A percentile compares a stretch with the other conserved stretches of the same genome.
phyloP scores from a whole-genome alignment of 2,329 filamentous ascomycete genomes.

The Tolypocladium guangdongense region DNA sequence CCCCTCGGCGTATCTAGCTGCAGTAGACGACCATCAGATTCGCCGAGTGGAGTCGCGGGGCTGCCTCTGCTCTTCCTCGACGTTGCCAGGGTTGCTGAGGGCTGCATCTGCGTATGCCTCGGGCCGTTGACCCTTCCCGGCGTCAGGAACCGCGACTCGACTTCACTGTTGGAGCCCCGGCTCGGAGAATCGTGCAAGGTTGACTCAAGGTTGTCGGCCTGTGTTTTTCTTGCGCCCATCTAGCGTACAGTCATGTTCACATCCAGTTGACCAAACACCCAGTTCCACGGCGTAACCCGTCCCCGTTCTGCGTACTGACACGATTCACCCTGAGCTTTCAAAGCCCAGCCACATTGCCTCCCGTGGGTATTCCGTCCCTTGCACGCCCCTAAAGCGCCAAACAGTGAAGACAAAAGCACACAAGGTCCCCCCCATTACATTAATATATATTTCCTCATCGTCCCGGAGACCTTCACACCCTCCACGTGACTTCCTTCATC shows the following conservation, averaged over 20 bases:
- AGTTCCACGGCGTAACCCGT: too few relatives aligned
- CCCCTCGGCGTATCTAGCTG: too few relatives aligned
- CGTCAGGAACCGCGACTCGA: background rate
- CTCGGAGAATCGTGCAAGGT: background rate
- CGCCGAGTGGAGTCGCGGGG: too few relatives aligned
- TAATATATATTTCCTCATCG: background rate
- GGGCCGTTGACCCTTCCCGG: too few relatives aligned
- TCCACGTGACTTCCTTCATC: background rate
- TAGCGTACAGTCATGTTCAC: background rate
- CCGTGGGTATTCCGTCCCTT: constrained; percentile 20
- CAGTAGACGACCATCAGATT: too few relatives aligned
- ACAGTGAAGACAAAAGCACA: constrained; percentile 2
- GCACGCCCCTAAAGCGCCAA: constrained; percentile 1
- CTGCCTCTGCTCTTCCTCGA: too few relatives aligned
- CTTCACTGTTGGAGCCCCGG: background rate
- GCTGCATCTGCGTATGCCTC: too few relatives aligned
- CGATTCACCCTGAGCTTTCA: background rate
- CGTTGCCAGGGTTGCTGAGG: too few relatives aligned
- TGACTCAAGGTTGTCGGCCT: background rate
- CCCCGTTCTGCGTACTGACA: background rate
- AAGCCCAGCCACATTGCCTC: background rate
- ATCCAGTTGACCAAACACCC: background rate
- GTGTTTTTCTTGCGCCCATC: background rate
- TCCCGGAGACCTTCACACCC: background rate
- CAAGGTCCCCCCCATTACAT: background rate